These are phyloP conservation scores for Puccinia horiana DNA, from an alignment of 1,284 basidiomycete genomes.

Conservation along the genomic window DNA sequence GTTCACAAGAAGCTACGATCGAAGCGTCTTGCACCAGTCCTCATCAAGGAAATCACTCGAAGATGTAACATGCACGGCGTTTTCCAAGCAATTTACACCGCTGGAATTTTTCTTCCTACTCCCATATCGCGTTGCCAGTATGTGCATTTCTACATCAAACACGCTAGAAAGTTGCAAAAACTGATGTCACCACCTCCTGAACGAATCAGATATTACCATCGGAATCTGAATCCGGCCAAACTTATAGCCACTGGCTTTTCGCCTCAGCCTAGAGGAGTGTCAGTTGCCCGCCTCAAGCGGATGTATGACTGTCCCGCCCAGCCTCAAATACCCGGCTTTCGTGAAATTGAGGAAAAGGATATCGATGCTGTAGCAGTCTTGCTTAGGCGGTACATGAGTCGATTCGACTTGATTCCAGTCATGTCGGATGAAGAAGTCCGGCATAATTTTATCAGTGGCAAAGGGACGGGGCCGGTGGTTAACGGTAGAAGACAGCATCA, in stretches of 20 bases:
- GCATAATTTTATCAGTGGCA: conserved; percentile 85
- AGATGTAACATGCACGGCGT: conserved; percentile 84
- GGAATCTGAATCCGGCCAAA: conserved; percentile 86
- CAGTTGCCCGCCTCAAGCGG: conserved; percentile 79
- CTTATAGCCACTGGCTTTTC: conserved; percentile 89
- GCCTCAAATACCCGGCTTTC: conserved; percentile 68
- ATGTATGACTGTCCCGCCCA: conserved; percentile 68
- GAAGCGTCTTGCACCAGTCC: conserved; percentile 89
- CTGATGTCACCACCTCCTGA: conserved; percentile 31
- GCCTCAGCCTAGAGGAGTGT: conserved; percentile 78
- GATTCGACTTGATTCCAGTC: conserved; percentile 81
- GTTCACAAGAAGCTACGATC: conserved; percentile 96
- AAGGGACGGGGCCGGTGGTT: conserved; percentile 67
- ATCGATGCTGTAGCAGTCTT: conserved; percentile 72
- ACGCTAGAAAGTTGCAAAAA: background rate
- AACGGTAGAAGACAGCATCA: conserved; percentile 70
- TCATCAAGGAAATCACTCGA: conserved; percentile 97
- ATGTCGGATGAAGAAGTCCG: conserved; percentile 77
- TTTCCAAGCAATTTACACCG: conserved; percentile 98
- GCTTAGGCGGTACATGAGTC: conserved; percentile 76
- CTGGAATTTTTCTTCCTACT: conserved; percentile 83
- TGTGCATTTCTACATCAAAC: background rate
- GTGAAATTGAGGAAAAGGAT: conserved; percentile 85
- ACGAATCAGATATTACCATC: conserved; percentile 77
- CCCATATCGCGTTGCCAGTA: conserved; percentile 80